Base-by-base conservation (phyloP, 2,329 filamentous ascomycete species). In the Phoma herbarum region DNA sequence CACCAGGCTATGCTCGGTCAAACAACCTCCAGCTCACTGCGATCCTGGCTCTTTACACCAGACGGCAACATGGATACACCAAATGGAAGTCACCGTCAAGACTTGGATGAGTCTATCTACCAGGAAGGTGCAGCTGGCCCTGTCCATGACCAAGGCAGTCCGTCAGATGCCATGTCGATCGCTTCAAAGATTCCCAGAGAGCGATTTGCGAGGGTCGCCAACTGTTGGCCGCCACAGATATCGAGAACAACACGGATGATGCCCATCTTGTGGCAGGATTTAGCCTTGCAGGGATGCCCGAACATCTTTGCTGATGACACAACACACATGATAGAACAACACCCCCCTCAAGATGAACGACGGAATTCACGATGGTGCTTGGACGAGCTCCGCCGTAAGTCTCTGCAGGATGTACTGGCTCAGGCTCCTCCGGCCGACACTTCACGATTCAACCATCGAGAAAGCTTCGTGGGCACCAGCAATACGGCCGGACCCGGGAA, bases 351-450 rank as follows among this genome's bases (percentile, higher is more conserved):
- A 3, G 46, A 59, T 18, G 50, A 59, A 22, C 50, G 68, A 39
- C 66, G 65, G 28, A 76, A 70, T 23, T 75, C 74, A 28, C 65
- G 75, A 42, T 78, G 76, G 76, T 72, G 74, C 1, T 59, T 78
- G 8, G 71, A 76, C 25, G 68, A 76, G 22, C 68, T 73, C 28
- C 78, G 79, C 20, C 69, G 81, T 41, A 76, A 79, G 46, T 77
- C 78, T 45, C 72, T 82, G 46, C 66, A 79, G 49, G 62, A 65
- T 20, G 60, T 68, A 33, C 49, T 74, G 43, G 70, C 68, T 41
- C 73, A 70, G 52, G 64, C 66, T 9, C 64, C 71, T 4, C 62
- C 68, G 31, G 58, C 65, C 11, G 61, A 61, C 10, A 66, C 56
- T 4, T 44, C 63, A 26, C 63, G 66, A 28, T 68, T 66, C 2